Evolutionary conservation across 225 moss, liverwort and hornwort species (phyloP), one percentile per base, ranked within the genome.

Genomic region (Straminergon stramineum): DNA sequence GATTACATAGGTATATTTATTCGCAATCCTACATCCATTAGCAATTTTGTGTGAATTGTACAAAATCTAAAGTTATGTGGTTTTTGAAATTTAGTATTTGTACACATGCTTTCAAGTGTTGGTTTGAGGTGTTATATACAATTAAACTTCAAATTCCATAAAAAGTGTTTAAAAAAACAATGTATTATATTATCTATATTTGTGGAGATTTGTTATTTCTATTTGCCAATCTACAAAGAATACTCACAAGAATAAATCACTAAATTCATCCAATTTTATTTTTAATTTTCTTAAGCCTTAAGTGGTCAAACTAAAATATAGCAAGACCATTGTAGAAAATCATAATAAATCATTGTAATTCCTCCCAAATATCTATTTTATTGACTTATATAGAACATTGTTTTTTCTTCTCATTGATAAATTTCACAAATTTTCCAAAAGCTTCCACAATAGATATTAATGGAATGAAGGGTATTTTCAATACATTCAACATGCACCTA

Each of bases 181-280:
- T 16, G 15, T 15, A 56, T 55, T 55, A 0, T 56, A 24, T 37
- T 57, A 35, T 57, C 4, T 26, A 10, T 56, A 32, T 56, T 79
- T 10, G 6, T 15, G 0, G 2, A 79, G 10, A 79, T 16, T 37
- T 0, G 0, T 37, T 10, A 24, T 56, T 24, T 57, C 0, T 26
- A n/a, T 79, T 56, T 26, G 10, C 10, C 17, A 57, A 58, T n/a
- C 57, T 0, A 26, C 17, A n/a, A 39, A 26, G 23, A 23, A 27
- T n/a, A 58, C 0, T n/a, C 4, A 34, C 2, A n/a, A 79, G 4
- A 26, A 56, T 16, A 56, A 35, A 37, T 14, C 11, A 17, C 1
- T 17, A 79, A 39, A 58, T 0, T n/a, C 4, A 11, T 1, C 1
- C 9, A 17, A 27, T 17, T 58, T 5, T 17, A 17, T 17, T 58